phyloP scores from a whole-genome alignment of 2,329 filamentous ascomycete genomes.

The Gyromitra esculenta region DNA sequence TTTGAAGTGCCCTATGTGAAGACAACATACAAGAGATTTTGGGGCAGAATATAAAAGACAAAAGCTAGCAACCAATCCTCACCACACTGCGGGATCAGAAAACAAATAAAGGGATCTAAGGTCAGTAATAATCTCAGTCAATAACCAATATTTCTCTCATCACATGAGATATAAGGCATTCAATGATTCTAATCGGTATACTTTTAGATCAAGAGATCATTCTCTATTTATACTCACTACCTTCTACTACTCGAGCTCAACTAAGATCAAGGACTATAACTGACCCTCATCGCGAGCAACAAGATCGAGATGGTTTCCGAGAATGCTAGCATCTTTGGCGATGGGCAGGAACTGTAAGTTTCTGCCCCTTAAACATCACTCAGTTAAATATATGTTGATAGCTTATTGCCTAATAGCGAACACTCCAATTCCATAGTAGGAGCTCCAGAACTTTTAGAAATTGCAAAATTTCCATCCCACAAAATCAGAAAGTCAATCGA shows the following conservation, averaged over 20 bases:
- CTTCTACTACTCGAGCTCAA: background rate
- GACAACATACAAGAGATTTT: too few species aligned
- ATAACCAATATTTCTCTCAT: constrained; percentile 12
- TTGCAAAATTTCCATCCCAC: constrained; percentile 5
- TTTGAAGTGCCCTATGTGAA: too few species aligned
- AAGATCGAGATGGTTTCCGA: constrained; percentile 8
- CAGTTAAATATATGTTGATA: background rate
- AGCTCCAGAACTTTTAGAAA: background rate
- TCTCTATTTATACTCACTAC: background rate
- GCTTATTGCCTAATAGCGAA: constrained; percentile 6
- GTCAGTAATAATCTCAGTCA: background rate
- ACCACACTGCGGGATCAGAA: background rate
- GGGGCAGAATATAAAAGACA: background rate
- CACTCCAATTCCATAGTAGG: background rate
- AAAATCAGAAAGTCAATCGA: constrained; percentile 18
- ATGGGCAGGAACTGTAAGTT: constrained; percentile 32
- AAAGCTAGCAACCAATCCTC: background rate
- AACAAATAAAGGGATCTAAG: background rate
- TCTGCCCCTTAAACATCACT: background rate
- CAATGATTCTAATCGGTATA: background rate
- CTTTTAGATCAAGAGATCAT: constrained; percentile 11
- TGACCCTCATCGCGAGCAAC: constrained; percentile 24
- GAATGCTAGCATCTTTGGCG: constrained; percentile 8
- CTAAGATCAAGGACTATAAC: background rate
- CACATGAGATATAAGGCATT: constrained; percentile 7